Base-by-base conservation (phyloP, 805 yeast species). In the Yarrowia phangngaensis region DNA sequence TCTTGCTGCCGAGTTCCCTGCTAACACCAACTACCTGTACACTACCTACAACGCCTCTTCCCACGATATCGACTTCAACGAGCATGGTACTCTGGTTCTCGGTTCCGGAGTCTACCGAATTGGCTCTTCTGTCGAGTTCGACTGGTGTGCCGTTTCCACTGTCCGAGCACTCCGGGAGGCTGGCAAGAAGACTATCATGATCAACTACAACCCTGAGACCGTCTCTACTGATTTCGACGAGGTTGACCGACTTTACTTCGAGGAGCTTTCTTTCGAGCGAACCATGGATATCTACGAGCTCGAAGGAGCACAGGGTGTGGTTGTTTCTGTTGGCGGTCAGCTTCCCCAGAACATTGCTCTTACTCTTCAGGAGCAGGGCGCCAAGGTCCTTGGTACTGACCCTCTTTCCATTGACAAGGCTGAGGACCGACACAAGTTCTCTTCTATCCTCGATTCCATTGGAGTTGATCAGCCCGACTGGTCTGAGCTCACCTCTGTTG, bases 31-130 rank as follows among this genome's bases (percentile, higher is more conserved):
- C 74, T 90, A 90, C 69, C 74, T 90, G 59, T 90, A 90, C 79
- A 85, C 95, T 45, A 90, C 98, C 38, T 90, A 90, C 71, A 90
- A 89, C 63, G 98, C 97, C 51, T 75, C 85, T 52, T 73, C 79
- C 51, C 82, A 80, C 56, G 98, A 90, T 67, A 82, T 90, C 40
- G 76, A 72, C 34, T 92, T 90, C 64, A 78, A 83, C 60, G 97
- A 90, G 52, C 75, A 84, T 57, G 97, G 97, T 63, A 83, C 92
- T 53, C 72, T 92, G 79, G 97, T 90, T 30, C 75, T 90, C 59
- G 98, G 97, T 49, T 88, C 97, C n/a, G 97, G 98, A 73, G 98
- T 92, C 45, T 90, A 90, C 78, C 80, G 98, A 69, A 90, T 90
- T 66, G 98, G 98, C 52, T 89, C 97, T 2, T 88, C 97, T 23